Evolutionary conservation across 2,329 filamentous ascomycete genomes (phyloP).

Genomic region (Rasamsonia emersonii): DNA sequence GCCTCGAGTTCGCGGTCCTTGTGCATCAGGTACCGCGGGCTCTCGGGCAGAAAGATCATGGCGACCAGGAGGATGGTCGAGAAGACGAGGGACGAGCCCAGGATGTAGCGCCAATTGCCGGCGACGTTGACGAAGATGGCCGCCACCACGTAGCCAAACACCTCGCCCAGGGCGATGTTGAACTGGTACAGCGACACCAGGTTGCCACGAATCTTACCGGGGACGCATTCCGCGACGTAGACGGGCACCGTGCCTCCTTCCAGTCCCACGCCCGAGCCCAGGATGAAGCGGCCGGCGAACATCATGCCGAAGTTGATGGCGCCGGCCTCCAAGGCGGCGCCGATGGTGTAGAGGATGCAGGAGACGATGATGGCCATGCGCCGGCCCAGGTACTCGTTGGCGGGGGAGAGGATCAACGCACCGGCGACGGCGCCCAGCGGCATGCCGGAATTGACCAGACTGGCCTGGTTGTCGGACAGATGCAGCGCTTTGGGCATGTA

Average conservation of each 20-base stretch:
- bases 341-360: slow-evolving; percentile 61
- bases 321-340: slow-evolving; percentile 59
- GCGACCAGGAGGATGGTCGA: slow-evolving; percentile 54
- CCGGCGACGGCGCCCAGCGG: slow-evolving; percentile 63
- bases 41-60: slow-evolving; percentile 65
- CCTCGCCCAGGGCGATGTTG: slow-evolving; percentile 67
- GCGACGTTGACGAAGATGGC: slow-evolving; percentile 63
- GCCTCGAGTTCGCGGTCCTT: slow-evolving; percentile 52
- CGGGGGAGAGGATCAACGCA: slow-evolving; percentile 57
- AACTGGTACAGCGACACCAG: slow-evolving; percentile 67
- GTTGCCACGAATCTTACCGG: slow-evolving; percentile 59
- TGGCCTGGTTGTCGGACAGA: slow-evolving; percentile 50
- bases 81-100: slow-evolving; percentile 63
- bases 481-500: slow-evolving; percentile 53
- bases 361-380: slow-evolving; percentile 62
- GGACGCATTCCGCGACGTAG: slow-evolving; percentile 63
- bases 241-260: slow-evolving; percentile 68
- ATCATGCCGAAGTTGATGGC: slow-evolving; percentile 64
- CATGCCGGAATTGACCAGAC: slow-evolving; percentile 62
- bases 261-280: slow-evolving; percentile 62
- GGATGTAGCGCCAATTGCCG: slow-evolving; percentile 66
- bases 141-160: slow-evolving; percentile 63
- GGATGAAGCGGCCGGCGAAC: slow-evolving; percentile 56
- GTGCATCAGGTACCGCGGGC: slow-evolving; percentile 61
- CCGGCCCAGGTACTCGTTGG: slow-evolving; percentile 60